Base-by-base conservation (phyloP, 768 basidiomycete species). In the Lactifluus echinatus region DNA sequence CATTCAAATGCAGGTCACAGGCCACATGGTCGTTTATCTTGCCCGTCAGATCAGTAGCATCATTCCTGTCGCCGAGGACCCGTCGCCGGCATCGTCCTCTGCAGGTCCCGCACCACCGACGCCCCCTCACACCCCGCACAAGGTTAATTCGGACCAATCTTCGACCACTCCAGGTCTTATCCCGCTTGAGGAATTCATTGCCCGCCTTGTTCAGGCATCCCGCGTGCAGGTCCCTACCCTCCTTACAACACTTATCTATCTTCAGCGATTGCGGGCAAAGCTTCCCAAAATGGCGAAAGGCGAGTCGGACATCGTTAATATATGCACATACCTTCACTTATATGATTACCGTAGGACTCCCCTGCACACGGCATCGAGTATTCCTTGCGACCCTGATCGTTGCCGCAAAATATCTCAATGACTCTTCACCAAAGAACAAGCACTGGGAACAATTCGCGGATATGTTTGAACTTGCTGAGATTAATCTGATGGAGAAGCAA, bases 401-500 rank as follows among this genome's bases (percentile, higher is more conserved):
- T 40, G 85, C 95, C 23, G 87, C 93, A 61, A 99, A 99, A 74
- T 97, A 97, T 71, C 83, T 97, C 67, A 96, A 99, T 71, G 92
- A 94, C 71, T 87, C 88, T n/a, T 87, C 87, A 44, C 91, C 91
- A 3, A 95, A 93, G 79, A 99, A 97, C 75, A 79, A 79, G 69
- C 89, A 96, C 75, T 99, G 95, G 95, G 81, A 85, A 55, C 73
- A 73, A 47, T 90, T 93, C 69, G 86, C 84, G 17, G 74, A 75
- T 42, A 73, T 89, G 62, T 94, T 91, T 74, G 83, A 88, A 67
- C 73, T 83, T 50, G 71, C 75, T 11, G 89, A 91, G 74, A 84
- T 97, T 70, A 96, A 94, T 71, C 78, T 94, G 60, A 98, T 98
- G 95, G 95, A 99, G 75, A 89, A 85, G 73, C 93, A 99, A 73